These are phyloP conservation scores for Suhomyces choctaworum DNA, from an alignment of 1,139 yeast genomes.

Conservation along the genomic window DNA sequence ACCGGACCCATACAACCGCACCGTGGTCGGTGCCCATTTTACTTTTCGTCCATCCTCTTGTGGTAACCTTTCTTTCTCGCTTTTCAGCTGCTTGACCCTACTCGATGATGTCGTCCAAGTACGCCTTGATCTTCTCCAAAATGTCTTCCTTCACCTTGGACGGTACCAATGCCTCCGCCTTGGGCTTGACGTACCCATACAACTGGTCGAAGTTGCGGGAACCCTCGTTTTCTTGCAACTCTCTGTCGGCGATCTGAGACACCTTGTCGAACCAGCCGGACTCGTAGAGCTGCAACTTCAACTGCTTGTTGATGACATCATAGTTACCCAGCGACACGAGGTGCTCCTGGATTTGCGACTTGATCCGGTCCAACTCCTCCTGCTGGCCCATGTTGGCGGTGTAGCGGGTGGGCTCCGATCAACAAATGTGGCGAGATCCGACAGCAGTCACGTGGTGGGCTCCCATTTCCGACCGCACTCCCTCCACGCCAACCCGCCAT, in stretches of 20 bases:
- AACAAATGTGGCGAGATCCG: not conserved
- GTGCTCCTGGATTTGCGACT: slow-evolving; percentile 66
- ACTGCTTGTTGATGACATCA: slow-evolving; percentile 60
- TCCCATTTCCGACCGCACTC: not conserved
- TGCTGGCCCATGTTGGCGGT: slow-evolving; percentile 28
- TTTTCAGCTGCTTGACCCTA: slow-evolving; percentile 12
- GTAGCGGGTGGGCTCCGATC: too few species aligned
- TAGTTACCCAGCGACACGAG: slow-evolving; percentile 79
- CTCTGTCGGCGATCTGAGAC: slow-evolving; percentile 51
- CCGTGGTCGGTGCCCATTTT: too few species aligned
- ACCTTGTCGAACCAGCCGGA: slow-evolving; percentile 88
- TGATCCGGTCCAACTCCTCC: slow-evolving; percentile 51
- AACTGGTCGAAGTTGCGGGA: slow-evolving; percentile 56
- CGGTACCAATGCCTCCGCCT: slow-evolving; percentile 72
- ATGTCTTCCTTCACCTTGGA: slow-evolving; percentile 60
- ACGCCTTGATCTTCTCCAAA: slow-evolving; percentile 56
- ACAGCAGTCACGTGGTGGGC: not conserved
- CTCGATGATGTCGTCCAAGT: slow-evolving; percentile 56
- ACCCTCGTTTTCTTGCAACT: slow-evolving; percentile 31
- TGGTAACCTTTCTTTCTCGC: too few species aligned
- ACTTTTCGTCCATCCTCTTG: too few species aligned
- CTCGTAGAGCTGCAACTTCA: slow-evolving; percentile 66
- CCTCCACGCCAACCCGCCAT: not conserved
- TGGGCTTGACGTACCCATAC: slow-evolving; percentile 56
- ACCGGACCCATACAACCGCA: too few species aligned